phyloP scores from a whole-genome alignment of 2,329 filamentous ascomycete genomes.

The Apiospora malaysiana region DNA sequence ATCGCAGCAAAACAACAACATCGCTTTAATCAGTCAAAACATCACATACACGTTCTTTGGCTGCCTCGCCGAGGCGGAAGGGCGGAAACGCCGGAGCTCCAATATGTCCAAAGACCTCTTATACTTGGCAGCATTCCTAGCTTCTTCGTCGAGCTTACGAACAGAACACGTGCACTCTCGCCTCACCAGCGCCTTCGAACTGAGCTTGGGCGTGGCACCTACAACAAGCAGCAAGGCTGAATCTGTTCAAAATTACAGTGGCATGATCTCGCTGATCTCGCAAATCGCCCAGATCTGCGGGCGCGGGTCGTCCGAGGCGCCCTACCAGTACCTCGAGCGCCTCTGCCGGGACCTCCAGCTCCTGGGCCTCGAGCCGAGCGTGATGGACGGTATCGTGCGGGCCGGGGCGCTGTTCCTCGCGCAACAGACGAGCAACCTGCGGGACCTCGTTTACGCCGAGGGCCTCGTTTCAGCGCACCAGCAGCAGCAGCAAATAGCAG shows the following conservation, averaged over 20 bases:
- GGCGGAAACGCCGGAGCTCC: conserved; percentile 19
- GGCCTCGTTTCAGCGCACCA: conserved; percentile 36
- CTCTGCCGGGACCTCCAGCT: conserved; percentile 49
- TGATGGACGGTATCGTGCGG: conserved; percentile 46
- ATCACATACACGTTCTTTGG: conserved; percentile 25
- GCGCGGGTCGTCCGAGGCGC: conserved; percentile 34
- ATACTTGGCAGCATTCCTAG: conserved; percentile 23
- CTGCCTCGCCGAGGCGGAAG: conserved; percentile 20
- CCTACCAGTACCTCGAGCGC: conserved; percentile 36
- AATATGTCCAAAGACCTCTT: conserved; percentile 19
- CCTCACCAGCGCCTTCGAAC: background rate
- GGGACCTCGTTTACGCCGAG: conserved; percentile 61
- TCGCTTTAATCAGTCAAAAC: conserved; percentile 32
- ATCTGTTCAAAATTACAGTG: conserved; percentile 31
- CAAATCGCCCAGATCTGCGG: conserved; percentile 38
- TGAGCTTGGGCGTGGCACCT: background rate
- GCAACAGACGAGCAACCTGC: conserved; percentile 57
- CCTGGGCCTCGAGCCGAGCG: conserved; percentile 40
- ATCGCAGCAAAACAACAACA: conserved; percentile 29
- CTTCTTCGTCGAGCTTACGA: conserved; percentile 18
- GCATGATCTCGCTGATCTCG: conserved; percentile 36
- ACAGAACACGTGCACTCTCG: background rate
- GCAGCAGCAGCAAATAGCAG: conserved; percentile 1
- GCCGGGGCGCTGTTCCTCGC: conserved; percentile 59
- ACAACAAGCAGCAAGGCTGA: background rate